Percentiles rank a stretch among this genome's conserved stretches.
These are phyloP conservation scores for Cyberlindnera euphorbiae DNA, from an alignment of 805 yeast genomes.

Conservation along the genomic window DNA sequence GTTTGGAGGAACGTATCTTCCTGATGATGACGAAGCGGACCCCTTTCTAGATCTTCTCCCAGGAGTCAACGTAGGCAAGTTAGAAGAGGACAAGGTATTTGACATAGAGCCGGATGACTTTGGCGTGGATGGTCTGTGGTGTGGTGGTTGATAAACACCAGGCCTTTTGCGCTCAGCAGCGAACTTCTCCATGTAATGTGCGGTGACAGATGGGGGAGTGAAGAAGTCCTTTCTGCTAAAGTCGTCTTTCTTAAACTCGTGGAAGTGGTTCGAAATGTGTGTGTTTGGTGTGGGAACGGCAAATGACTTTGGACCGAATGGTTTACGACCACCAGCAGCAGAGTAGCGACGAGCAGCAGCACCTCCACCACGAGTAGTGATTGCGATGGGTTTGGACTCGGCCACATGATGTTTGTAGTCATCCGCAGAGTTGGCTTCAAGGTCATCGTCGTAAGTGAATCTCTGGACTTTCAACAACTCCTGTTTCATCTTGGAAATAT, in stretches of 20 bases:
- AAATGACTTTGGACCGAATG: conserved; percentile 40
- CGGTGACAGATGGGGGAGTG: conserved; percentile 72
- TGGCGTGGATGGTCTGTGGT: conserved; percentile 25
- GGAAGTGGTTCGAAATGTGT: conserved; percentile 35
- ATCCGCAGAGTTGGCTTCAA: conserved; percentile 37
- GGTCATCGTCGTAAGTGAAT: conserved; percentile 83
- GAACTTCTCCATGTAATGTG: conserved; percentile 66
- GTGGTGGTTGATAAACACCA: conserved; percentile 25
- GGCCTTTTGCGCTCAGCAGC: conserved; percentile 26
- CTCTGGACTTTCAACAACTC: conserved; percentile 58
- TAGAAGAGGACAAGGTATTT: conserved; percentile 7
- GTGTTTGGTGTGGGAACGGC: conserved; percentile 58
- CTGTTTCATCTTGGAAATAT: conserved; percentile 50
- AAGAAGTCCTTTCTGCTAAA: conserved; percentile 69
- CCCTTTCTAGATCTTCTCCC: conserved; percentile 15
- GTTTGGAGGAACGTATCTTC: conserved; percentile 72
- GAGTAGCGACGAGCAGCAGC: conserved; percentile 9
- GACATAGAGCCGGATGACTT: conserved; percentile 9
- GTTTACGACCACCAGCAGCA: conserved; percentile 27
- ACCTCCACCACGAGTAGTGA: conserved; percentile 7
- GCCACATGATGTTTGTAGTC: conserved; percentile 23
- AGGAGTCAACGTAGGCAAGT: conserved; percentile 4
- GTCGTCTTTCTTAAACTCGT: conserved; percentile 30
- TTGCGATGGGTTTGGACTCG: conserved; percentile 21
- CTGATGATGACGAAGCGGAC: conserved; percentile 33